Evolutionary conservation across 2,329 filamentous ascomycete species (phyloP).

Genomic region (Chaetomium globosum): DNA sequence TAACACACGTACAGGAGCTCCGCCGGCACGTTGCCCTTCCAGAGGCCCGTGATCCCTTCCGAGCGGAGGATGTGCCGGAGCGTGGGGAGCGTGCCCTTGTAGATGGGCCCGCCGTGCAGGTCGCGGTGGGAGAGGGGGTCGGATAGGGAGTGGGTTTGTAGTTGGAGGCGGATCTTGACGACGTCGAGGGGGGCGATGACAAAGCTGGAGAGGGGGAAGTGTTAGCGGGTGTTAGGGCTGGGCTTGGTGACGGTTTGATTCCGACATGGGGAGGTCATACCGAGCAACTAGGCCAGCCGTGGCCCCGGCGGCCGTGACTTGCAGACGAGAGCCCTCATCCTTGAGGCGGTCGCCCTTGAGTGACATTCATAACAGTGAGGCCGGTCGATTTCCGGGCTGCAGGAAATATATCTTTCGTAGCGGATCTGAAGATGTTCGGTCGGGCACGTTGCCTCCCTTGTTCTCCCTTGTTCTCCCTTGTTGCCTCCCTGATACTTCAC

Average conservation of each 20-base stretch:
- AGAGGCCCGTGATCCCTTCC: conserved; percentile 84
- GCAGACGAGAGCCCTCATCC: conserved; percentile 62
- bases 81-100: conserved; percentile 77
- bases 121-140: conserved; percentile 65
- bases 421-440: background rate
- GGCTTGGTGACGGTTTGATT: background rate
- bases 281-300: conserved; percentile 84
- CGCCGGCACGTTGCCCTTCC: conserved; percentile 97
- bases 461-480: background rate
- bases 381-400: background rate
- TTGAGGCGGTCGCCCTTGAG: conserved; percentile 53
- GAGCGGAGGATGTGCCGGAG: conserved; percentile 73
- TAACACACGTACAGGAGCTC: conserved; percentile 94
- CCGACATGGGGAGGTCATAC: conserved; percentile 47
- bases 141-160: conserved; percentile 83
- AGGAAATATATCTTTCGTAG: background rate
- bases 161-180: conserved; percentile 94
- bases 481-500: background rate
- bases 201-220: conserved; percentile 61
- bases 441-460: background rate
- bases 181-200: conserved; percentile 94
- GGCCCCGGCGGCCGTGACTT: conserved; percentile 60
- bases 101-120: conserved; percentile 54
- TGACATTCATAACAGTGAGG: conserved; percentile 48
- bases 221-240: background rate